Percentiles rank a stretch among this genome's conserved stretches.
Evolutionary conservation across 176 grass and related monocot species (phyloP).

Genomic region (Dendrocalamus sinicus): DNA sequence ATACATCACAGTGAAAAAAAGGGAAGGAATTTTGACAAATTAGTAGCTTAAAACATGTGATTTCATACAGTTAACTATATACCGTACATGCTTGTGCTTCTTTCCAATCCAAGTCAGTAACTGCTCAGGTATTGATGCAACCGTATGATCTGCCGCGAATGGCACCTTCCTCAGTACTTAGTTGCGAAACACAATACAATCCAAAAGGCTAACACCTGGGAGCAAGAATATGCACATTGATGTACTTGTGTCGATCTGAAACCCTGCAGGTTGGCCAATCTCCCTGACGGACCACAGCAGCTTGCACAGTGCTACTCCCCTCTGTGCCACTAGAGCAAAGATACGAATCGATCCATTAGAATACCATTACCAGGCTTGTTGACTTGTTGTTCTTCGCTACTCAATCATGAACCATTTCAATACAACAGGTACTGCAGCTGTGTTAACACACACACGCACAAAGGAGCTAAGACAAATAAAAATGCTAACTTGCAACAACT

Average conservation of each 20-base stretch:
- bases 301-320: conserved; percentile 20
- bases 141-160: background rate
- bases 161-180: background rate
- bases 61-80: background rate
- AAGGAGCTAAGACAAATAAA: background rate
- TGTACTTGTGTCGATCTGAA: conserved; percentile 38
- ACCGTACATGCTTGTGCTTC: conserved; percentile 16
- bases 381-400: background rate
- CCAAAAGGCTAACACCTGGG: conserved; percentile 8
- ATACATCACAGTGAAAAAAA: background rate
- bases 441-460: too few relatives aligned
- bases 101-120: conserved; percentile 10
- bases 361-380: background rate
- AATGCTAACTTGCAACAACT: background rate
- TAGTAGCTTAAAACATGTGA: background rate
- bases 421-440: background rate
- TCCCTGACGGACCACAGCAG: conserved; percentile 20
- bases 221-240: conserved; percentile 19
- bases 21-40: background rate
- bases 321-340: background rate
- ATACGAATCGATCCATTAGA: background rate
- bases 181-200: conserved; percentile 10
- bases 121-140: background rate
- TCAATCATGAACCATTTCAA: background rate
- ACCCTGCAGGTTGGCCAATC: conserved; percentile 18